Evolutionary conservation across 140 eudicot genomes (phyloP), one percentile per base, ranked within the genome.

Genomic region (Oenanthe javanica): DNA sequence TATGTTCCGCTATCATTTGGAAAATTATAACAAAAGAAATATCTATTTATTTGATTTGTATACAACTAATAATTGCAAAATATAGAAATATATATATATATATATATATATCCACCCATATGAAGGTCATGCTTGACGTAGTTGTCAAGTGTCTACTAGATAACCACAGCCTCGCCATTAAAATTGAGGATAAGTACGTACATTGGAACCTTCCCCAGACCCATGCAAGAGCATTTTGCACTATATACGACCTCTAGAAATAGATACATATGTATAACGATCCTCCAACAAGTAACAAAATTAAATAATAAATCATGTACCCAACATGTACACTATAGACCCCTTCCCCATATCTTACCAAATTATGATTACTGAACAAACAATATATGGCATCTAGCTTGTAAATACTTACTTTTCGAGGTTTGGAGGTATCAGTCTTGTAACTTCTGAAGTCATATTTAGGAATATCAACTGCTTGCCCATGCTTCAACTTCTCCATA

Each of bases 361-460:
- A 12, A 76, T 3, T 27, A 38, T n/a, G 45, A 47, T 4, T 77
- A 77, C 47, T 36, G 59, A 42, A 78, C 72, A 78, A 15, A 55
- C 43, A 27, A 19, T 54, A 52, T 8, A 61, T n/a, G 69, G 31
- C 9, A 8, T 40, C 45, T n/a, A 57, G 42, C 54, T 69, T 71
- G 64, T 48, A 75, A 36, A 85, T 82, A 77, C 82, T 88, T 88
- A 94, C 98, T 93, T 93, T 92, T 82, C 97, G 88, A 87, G 91
- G 79, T 61, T 89, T 89, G 79, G 86, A 79, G 76, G 76, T 81
- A 72, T 94, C 82, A 36, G 77, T 88, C 79, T 91, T 92, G 83
- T 90, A 92, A 86, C 92, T 94, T 86, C 87, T 92, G 89, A 87
- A 90, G 81, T 94, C 97, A 83, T 94, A 94, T 79, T 92, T 92